Percentiles rank a stretch among this genome's conserved stretches.
These are phyloP conservation scores for Penicillium sp. DNA, from an alignment of 2,329 filamentous ascomycete species.

Conservation along the genomic window DNA sequence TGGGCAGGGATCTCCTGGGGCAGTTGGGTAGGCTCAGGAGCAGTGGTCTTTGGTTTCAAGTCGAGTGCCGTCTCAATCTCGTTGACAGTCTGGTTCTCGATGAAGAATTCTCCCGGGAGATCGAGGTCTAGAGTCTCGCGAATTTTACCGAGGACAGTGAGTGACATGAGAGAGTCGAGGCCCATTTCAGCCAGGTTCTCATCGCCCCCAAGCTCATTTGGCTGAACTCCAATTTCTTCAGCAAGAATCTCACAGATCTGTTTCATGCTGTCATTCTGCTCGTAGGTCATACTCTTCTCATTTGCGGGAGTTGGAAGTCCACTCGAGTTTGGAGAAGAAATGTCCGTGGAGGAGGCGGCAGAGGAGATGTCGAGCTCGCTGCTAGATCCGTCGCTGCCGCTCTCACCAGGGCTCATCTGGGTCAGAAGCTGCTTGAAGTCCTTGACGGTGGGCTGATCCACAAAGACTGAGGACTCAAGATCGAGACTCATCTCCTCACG, in stretches of 20 bases:
- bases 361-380: slow-evolving; percentile 31
- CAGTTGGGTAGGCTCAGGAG: slow-evolving; percentile 20
- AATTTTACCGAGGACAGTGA: slow-evolving; percentile 46
- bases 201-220: slow-evolving; percentile 40
- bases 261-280: slow-evolving; percentile 36
- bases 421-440: slow-evolving; percentile 58
- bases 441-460: slow-evolving; percentile 59
- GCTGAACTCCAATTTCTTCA: slow-evolving; percentile 45
- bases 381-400: slow-evolving; percentile 28
- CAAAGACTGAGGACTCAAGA: slow-evolving; percentile 59
- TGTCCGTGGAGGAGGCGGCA: slow-evolving; percentile 31
- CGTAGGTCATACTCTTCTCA: slow-evolving; percentile 24
- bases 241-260: slow-evolving; percentile 43
- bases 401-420: slow-evolving; percentile 32
- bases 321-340: slow-evolving; percentile 34
- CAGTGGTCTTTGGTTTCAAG: slow-evolving; percentile 36
- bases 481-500: slow-evolving; percentile 61
- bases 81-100: slow-evolving; percentile 43
- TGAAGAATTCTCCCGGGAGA: slow-evolving; percentile 44
- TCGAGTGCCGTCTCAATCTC: slow-evolving; percentile 40
- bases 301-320: slow-evolving; percentile 29
- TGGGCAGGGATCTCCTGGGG: slow-evolving; percentile 23
- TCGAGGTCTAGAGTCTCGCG: slow-evolving; percentile 45
- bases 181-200: slow-evolving; percentile 45
- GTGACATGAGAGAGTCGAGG: slow-evolving; percentile 47